Evolutionary conservation across 176 grass and related monocot species (phyloP), one percentile per base, ranked within the genome.

Genomic region (Zea luxurians): DNA sequence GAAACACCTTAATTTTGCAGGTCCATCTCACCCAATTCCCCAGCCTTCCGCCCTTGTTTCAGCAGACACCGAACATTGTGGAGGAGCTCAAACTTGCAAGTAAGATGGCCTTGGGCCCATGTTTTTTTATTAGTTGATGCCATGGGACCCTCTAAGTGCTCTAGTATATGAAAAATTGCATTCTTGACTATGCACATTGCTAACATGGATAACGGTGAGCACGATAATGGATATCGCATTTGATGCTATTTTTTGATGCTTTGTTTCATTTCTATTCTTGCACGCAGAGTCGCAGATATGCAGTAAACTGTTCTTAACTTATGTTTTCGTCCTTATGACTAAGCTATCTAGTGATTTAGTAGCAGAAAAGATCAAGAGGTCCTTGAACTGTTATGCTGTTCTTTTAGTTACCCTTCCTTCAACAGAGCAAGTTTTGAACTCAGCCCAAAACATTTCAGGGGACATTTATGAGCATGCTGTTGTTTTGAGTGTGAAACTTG

Each of bases 11-110:
- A 43, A 38, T 59, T 66, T 52, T 87, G 71, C 83, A 99, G 96
- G 86, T 99, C 44, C 71, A 86, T 6, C 83, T 99, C 77, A 99
- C 92, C 80, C 95, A 93, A 81, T 93, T 93, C 86, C 90, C 92
- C 53, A 93, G 96, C 72, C 86, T 99, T 15, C 90, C 96, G 8
- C 92, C 92, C 8, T 79, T 68, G 36, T 95, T 93, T 80, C 87
- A 95, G 68, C 81, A 79, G 69, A 95, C 96, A 27, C 90, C 96
- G 5, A 95, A 87, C 64, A 86, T 90, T 37, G 83, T 84, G 12
- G 89, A 90, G 75, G 96, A 99, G 73, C 88, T 99, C 48, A 89
- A 80, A 73, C 61, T 93, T 72, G 96, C 92, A 75, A 95, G 96
- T 95, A 95, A 74, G 80, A 77, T 40, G 42, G 2, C 10, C 48